Evolutionary conservation across 331 rosid species (phyloP), one percentile per base, ranked within the genome.

Genomic region (Dryas integrifolia): DNA sequence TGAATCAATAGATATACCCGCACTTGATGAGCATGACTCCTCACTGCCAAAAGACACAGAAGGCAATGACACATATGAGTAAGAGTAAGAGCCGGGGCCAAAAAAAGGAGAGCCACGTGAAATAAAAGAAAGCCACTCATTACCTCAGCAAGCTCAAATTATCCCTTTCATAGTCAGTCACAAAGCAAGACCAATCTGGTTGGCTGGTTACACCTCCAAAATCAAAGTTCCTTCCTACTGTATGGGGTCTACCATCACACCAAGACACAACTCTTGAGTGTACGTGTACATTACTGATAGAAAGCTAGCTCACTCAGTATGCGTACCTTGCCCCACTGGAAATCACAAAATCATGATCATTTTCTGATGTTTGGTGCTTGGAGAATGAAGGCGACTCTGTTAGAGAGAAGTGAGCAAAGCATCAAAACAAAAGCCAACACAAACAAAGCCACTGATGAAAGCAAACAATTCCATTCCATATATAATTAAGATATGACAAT

Each of bases 1-100:
- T 58, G 9, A 4, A 26, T 50, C 61, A 48, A 69, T 48, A 14
- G 16, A 60, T 55, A 51, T 80, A 91, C 98, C 98, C 59, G 93
- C 87, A 67, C 88, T 83, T 83, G 96, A 79, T 67, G 97, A 82
- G 82, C 90, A 81, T 44, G 95, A 91, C 79, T 92, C 98, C 72
- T 87, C 93, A 67, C 98, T 92, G 97, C 76, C 75, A 80, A 76
- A 80, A 49, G 75, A 62, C 45, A 72, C 61, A 69, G 64, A 56
- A 46, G 41, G 48, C 51, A 70, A 80, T 58, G 65, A 79, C 46
- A 58, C 65, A 74, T 26, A 51, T n/a, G 7, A 70, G 76, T 67
- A 57, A 35, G 78, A 68, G 45, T 57, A 51, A 24, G 18, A 76
- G 44, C 13, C 1, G 41, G 43, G 44, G 24, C 24, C 24, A 21